Conservation (phyloP, 1,284 basidiomycete species). For the Microbotryum violaceum region DNA sequence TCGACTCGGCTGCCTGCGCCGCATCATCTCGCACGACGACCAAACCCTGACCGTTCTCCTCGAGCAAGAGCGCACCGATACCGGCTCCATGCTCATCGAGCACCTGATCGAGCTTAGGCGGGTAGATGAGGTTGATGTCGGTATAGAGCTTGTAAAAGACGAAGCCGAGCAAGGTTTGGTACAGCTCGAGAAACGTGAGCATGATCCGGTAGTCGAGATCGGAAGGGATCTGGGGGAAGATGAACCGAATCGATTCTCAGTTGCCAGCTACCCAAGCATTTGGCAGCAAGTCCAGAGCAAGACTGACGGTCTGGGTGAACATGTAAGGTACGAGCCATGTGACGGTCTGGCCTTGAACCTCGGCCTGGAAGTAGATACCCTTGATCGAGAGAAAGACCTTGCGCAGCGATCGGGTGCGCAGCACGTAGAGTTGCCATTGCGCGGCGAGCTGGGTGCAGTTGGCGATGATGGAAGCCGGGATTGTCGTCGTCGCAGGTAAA, state of each 20-base stretch:
- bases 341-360: slow-evolving; percentile 77
- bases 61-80: slow-evolving; percentile 81
- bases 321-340: slow-evolving; percentile 98
- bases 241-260: background rate
- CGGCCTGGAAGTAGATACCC: slow-evolving; percentile 96
- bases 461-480: slow-evolving; percentile 76
- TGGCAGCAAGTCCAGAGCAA: background rate
- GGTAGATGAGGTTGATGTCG: slow-evolving; percentile 88
- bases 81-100: slow-evolving; percentile 85
- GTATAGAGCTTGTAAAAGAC: slow-evolving; percentile 96
- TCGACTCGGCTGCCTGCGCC: slow-evolving; percentile 35
- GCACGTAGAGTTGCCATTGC: slow-evolving; percentile 74
- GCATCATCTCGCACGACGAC: slow-evolving; percentile 35
- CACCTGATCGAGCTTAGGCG: slow-evolving; percentile 75
- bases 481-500: slow-evolving; percentile 61
- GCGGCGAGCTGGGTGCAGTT: slow-evolving; percentile 78
- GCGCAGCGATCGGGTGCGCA: slow-evolving; percentile 75
- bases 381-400: slow-evolving; percentile 97
- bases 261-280: background rate
- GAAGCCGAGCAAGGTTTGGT: slow-evolving; percentile 93
- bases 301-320: slow-evolving; percentile 84
- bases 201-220: slow-evolving; percentile 98
- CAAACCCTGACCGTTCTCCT: slow-evolving; percentile 45
- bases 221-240: slow-evolving; percentile 62
- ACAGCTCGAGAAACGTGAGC: slow-evolving; percentile 96